A percentile compares a stretch with the other conserved stretches of the same genome.
Evolutionary conservation across 345 rosid genomes (phyloP).

Genomic region (Luvunga scandens): DNA sequence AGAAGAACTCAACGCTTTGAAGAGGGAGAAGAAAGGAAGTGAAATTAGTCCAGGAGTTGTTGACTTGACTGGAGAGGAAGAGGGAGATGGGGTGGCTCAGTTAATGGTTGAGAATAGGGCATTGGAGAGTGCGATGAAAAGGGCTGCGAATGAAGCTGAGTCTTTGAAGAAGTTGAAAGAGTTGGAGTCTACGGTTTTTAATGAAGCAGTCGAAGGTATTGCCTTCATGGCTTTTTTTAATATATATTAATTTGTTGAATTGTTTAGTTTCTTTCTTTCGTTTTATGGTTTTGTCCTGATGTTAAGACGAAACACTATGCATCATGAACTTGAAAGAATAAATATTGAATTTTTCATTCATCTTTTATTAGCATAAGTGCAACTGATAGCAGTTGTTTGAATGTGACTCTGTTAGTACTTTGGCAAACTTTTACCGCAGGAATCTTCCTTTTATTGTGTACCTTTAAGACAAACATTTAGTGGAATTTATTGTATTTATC

Average conservation of each 20-base stretch:
- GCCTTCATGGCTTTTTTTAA: background rate
- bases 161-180: constrained; percentile 56
- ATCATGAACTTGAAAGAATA: background rate
- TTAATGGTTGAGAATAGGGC: constrained; percentile 44
- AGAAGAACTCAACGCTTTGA: constrained; percentile 26
- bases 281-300: background rate
- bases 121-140: constrained; percentile 46
- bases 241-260: background rate
- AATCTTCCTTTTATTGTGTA: background rate
- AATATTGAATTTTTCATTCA: background rate
- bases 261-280: background rate
- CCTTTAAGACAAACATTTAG: too few species aligned
- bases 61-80: constrained; percentile 32
- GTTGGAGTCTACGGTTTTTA: constrained; percentile 29
- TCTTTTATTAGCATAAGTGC: background rate
- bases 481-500: background rate
- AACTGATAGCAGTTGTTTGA: background rate
- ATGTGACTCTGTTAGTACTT: background rate
- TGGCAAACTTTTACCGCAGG: background rate
- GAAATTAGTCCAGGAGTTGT: constrained; percentile 19
- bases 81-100: constrained; percentile 32
- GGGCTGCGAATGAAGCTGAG: constrained; percentile 45
- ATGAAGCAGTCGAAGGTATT: constrained; percentile 18
- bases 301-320: too few species aligned
- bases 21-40: constrained; percentile 16